Percentiles rank a stretch among this genome's conserved stretches.
These are phyloP conservation scores for Teunomyces tritomae DNA, from an alignment of 805 yeast species.

Conservation along the genomic window DNA sequence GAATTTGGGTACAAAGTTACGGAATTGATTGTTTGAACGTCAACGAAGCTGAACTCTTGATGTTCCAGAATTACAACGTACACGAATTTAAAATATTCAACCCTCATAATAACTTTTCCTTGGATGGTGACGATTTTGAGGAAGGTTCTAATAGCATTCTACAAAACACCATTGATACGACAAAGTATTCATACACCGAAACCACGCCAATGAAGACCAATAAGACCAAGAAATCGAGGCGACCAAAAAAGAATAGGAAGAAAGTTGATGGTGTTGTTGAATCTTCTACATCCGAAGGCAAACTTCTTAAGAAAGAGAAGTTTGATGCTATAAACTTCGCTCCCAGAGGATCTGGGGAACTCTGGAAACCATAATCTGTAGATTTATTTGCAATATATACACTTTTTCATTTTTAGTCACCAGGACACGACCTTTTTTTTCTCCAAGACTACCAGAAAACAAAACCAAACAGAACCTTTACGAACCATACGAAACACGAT, in stretches of 20 bases:
- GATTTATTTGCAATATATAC: neutral
- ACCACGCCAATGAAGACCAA: conserved; percentile 2
- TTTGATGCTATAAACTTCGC: conserved; percentile 53
- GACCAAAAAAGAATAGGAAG: neutral
- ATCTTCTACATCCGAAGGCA: conserved; percentile 10
- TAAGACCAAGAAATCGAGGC: conserved; percentile 3
- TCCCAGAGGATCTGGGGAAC: conserved; percentile 57
- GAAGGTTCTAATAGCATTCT: conserved; percentile 20
- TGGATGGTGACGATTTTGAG: conserved; percentile 21
- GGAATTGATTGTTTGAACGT: conserved; percentile 53
- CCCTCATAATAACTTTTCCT: conserved; percentile 26
- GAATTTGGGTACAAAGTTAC: conserved; percentile 52
- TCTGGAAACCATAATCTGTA: conserved; percentile 50
- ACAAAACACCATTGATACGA: conserved; percentile 35
- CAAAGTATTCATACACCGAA: conserved; percentile 21
- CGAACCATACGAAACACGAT: neutral
- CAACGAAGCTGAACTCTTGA: conserved; percentile 47
- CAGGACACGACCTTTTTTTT: conserved; percentile 1
- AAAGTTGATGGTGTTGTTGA: conserved; percentile 1
- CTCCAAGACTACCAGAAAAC: neutral
- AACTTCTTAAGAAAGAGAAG: conserved; percentile 36
- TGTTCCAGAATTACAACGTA: conserved; percentile 36
- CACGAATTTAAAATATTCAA: conserved; percentile 22
- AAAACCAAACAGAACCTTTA: neutral
- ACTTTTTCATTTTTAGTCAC: neutral